phyloP scores from a whole-genome alignment of 371 early-diverging fungal genomes.

The Polyrhizophydium stewartii region DNA sequence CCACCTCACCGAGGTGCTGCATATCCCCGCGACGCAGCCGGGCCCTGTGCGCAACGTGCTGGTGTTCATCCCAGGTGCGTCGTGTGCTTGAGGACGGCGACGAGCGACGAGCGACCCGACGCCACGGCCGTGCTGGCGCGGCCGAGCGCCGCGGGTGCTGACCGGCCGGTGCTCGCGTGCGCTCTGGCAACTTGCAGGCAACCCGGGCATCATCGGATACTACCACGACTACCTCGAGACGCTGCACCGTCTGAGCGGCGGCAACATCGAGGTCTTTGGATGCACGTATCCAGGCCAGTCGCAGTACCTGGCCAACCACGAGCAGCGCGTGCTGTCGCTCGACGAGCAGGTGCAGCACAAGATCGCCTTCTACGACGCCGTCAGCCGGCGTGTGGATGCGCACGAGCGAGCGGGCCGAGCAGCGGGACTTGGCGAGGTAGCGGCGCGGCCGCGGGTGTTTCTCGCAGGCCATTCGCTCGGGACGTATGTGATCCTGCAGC shows the following conservation, averaged over 20 bases:
- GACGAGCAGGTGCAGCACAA: conserved; percentile 67
- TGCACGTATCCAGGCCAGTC: conserved; percentile 23
- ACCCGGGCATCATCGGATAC: conserved; percentile 70
- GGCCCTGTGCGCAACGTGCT: neutral
- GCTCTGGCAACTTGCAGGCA: conserved; percentile 35
- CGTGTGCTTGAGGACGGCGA: too few species aligned
- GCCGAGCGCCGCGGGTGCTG: too few species aligned
- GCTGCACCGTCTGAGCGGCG: conserved; percentile 49
- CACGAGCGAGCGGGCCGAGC: too few species aligned
- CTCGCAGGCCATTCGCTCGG: conserved; percentile 70
- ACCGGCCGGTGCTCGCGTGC: too few species aligned
- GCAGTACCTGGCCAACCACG: neutral
- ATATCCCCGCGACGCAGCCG: neutral
- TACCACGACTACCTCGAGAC: conserved; percentile 58
- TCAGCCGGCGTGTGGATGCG: too few species aligned
- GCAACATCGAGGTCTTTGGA: conserved; percentile 12
- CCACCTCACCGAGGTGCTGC: neutral
- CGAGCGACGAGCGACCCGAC: too few species aligned
- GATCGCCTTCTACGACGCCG: conserved; percentile 54
- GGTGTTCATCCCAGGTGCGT: neutral
- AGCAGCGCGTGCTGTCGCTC: conserved; percentile 13
- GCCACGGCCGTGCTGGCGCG: too few species aligned
- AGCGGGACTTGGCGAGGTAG: too few species aligned
- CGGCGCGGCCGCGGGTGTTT: conserved; percentile 47
- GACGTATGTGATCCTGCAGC: conserved; percentile 42